These are phyloP conservation scores for Fusarium acutatum DNA, from an alignment of 2,329 filamentous ascomycete species.

Conservation along the genomic window DNA sequence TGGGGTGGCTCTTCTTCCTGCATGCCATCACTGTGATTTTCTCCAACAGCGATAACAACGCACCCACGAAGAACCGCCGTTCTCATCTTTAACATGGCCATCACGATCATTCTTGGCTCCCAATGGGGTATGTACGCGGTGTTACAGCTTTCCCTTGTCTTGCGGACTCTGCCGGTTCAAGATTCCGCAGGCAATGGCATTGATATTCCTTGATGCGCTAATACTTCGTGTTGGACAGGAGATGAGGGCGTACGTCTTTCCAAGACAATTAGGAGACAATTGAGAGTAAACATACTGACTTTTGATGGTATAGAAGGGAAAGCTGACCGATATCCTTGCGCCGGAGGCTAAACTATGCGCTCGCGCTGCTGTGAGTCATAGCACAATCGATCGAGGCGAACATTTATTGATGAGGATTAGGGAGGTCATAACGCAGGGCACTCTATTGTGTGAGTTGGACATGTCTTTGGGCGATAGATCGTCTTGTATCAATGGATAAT, in stretches of 20 bases:
- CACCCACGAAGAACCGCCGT: not conserved
- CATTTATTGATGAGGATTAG: not conserved
- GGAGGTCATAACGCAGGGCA: not conserved
- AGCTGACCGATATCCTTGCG: not conserved
- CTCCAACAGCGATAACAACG: not conserved
- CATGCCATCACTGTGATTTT: not conserved
- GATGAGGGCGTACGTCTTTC: not conserved
- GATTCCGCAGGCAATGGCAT: not conserved
- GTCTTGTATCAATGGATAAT: not conserved
- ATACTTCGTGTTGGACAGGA: not conserved
- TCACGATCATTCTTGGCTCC: slow-evolving; percentile 47
- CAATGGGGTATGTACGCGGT: slow-evolving; percentile 49
- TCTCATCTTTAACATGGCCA: not conserved
- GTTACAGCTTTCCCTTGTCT: slow-evolving; percentile 14
- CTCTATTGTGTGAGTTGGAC: not conserved
- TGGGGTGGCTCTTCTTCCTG: not conserved
- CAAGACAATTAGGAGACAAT: not conserved
- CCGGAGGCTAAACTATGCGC: not conserved
- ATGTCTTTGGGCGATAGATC: not conserved
- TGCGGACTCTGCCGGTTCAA: slow-evolving; percentile 31
- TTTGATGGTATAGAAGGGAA: not conserved
- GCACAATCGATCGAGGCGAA: not conserved
- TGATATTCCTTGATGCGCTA: not conserved
- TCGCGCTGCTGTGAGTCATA: not conserved
- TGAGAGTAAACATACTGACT: accelerated